Evolutionary conservation across 805 yeast species (phyloP), one percentile per base, ranked within the genome.

Genomic region (Yamadazyma kitorensis): DNA sequence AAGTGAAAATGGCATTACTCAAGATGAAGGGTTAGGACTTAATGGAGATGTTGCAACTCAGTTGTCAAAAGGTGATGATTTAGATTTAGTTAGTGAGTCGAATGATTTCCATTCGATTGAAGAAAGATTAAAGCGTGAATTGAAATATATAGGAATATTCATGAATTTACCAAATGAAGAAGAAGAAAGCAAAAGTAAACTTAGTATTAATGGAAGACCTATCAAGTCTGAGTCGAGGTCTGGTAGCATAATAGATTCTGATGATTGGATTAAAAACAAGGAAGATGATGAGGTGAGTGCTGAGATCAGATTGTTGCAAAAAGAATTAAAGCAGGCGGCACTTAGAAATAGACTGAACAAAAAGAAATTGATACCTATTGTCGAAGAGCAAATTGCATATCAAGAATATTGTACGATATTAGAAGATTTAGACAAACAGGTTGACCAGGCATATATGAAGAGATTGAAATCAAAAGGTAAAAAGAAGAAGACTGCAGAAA

Each of bases 251-350:
- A 49, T 67, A n/a, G 73, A 67, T 41, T 73, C 76, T 33, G 86
- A 81, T 53, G 72, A 67, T 18, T 89, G 97, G 97, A 61, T 82
- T 10, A 70, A 72, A 31, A 78, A 80, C 24, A 75, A 84, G 38
- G 96, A 93, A 52, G 99, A 93, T 57, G 99, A 93, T 60, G 98
- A 93, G 58, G 77, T 93, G 4, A 82, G 94, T 42, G 79, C 82
- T 1, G 97, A 91, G 52, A 63, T 93, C 41, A 70, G 98, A 39
- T 56, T 55, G 11, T 64, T 91, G 31, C 97, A 93, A 52, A 63
- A 65, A 28, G 79, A 83, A 38, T 64, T 93, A 39, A 75, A 71
- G 43, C 72, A 68, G 14, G 80, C 82, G 0, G 74, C 80, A 3
- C 66, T 63, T 16, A 66, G 75, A 37, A 93, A 93, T 55, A 72